phyloP scores from a whole-genome alignment of 225 moss, liverwort and hornwort species.

The Antitrichia curtipendula region DNA sequence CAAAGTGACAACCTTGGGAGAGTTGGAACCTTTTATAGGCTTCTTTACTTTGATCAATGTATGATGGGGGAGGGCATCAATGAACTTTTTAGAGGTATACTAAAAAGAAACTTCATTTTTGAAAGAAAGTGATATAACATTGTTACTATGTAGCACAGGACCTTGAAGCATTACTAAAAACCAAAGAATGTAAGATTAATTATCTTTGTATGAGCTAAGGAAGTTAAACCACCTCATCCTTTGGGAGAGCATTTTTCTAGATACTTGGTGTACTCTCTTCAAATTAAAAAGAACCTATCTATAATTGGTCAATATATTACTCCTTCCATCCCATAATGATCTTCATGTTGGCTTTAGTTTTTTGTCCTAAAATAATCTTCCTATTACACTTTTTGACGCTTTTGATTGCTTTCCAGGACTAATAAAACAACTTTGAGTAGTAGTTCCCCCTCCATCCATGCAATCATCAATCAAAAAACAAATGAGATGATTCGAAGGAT shows the following conservation, averaged over 20 bases:
- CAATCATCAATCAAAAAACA: no score
- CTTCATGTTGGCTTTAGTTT: no score
- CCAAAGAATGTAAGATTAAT: background rate
- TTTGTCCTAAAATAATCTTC: no score
- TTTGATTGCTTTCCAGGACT: no score
- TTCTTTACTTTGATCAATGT: background rate
- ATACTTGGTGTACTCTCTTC: background rate
- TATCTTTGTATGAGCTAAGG: background rate
- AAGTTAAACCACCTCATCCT: background rate
- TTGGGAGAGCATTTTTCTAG: background rate
- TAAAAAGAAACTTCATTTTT: no score
- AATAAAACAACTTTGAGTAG: no score
- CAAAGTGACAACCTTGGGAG: background rate
- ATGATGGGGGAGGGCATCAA: no score
- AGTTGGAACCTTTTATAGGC: background rate
- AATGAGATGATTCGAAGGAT: no score
- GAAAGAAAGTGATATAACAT: background rate
- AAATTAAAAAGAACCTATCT: fast-evolving
- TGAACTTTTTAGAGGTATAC: no score
- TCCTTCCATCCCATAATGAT: no score
- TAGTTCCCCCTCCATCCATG: no score
- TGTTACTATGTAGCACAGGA: background rate
- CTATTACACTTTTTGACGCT: no score
- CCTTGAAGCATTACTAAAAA: background rate
- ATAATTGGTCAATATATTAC: background rate